Conservation (phyloP, 2,329 filamentous ascomycete genomes). For the Fusarium sp. region DNA sequence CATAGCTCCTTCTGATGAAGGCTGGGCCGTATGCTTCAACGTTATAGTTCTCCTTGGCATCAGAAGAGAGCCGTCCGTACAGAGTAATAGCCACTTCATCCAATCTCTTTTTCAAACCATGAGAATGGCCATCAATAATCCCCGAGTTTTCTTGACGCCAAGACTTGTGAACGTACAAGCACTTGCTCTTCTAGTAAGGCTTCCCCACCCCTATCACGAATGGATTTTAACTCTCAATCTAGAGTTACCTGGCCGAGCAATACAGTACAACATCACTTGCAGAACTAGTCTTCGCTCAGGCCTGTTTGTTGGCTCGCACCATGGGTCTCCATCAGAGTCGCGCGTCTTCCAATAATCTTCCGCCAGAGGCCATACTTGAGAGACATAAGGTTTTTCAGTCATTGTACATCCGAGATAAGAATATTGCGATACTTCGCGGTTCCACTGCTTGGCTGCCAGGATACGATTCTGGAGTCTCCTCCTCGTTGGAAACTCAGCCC, state of each 20-base stretch:
- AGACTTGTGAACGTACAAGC: constrained; percentile 45
- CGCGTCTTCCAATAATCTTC: constrained; percentile 10
- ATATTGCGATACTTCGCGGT: constrained; percentile 40
- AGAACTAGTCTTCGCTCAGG: constrained; percentile 45
- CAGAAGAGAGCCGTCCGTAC: constrained; percentile 39
- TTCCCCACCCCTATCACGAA: too few species aligned
- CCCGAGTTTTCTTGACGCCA: constrained; percentile 43
- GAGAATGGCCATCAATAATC: constrained; percentile 45
- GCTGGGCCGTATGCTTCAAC: constrained; percentile 46
- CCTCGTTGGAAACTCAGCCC: constrained; percentile 8
- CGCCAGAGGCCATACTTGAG: constrained; percentile 33
- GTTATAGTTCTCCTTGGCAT: constrained; percentile 43
- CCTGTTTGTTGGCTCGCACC: constrained; percentile 43
- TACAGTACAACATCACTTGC: constrained; percentile 43
- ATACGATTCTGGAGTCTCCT: constrained; percentile 28
- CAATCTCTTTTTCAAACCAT: constrained; percentile 45
- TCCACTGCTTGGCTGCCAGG: constrained; percentile 37
- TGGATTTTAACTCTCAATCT: background rate
- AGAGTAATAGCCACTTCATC: constrained; percentile 42
- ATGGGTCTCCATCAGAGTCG: constrained; percentile 45
- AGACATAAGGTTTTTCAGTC: constrained; percentile 43
- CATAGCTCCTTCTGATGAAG: constrained; percentile 38
- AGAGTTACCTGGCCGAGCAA: constrained; percentile 46
- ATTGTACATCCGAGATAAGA: constrained; percentile 45
- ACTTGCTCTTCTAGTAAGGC: constrained; percentile 42